Evolutionary conservation across 2,329 filamentous ascomycete species (phyloP), one percentile per base, ranked within the genome.

Genomic region (Neopestalotiopsis rosae): DNA sequence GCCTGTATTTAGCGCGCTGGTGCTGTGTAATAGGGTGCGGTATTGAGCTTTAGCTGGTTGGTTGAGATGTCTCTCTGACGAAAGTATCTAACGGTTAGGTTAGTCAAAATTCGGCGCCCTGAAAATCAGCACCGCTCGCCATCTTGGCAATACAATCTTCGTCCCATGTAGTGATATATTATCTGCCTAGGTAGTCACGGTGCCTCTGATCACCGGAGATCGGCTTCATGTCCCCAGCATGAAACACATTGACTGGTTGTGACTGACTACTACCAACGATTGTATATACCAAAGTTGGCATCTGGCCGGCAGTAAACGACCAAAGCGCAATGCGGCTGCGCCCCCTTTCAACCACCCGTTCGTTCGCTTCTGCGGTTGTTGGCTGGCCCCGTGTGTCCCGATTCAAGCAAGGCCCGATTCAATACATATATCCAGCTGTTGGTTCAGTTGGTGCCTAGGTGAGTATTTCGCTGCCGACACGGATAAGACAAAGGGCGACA

Each of bases 331-430:
- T 52, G 45, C 45, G 45, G 45, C 45, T 52, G 45, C 20, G 45
- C 45, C 45, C 45, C 45, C 45, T 52, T 24, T 34, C 24, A 59
- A 30, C 20, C 57, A 34, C 30, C 24, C 57, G 57, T 62, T 62
- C 30, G 34, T 34, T 62, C 30, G 34, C 34, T 38, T 34, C n/a
- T 40, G 59, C 59, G 13, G 28, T 32, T 40, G 40, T n/a, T 34
- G 57, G 13, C 28, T 34, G 57, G 13, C 28, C 57, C 12, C 30
- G 24, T 12, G 13, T 28, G 24, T 59, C 10, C 30, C 13, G 24
- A 30, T 40, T 32, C 59, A 20, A 62, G 59, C 59, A 20, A 62
- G 59, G 59, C 59, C 59, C 28, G 59, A 62, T 34, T 62, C 59
- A 17, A 52, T 28, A 28, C 24, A 28, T 28, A 28, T 17, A 52